phyloP scores from a whole-genome alignment of 2,329 filamentous ascomycete species.

The Trichoderma gracile region DNA sequence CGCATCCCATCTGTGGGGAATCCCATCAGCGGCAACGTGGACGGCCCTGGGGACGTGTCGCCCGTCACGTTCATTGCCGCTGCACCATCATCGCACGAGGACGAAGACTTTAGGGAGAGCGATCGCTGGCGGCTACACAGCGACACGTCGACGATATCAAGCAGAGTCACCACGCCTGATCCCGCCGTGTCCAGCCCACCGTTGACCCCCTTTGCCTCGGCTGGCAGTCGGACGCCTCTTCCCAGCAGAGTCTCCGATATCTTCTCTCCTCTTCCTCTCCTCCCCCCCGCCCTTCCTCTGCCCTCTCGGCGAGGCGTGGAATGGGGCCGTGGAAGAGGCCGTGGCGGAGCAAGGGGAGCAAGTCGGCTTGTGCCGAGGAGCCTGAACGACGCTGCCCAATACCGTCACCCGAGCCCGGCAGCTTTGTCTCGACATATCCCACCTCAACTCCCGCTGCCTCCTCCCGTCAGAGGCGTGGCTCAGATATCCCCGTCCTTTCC shows the following conservation, averaged over 20 bases:
- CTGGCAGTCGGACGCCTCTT: conserved; percentile 26
- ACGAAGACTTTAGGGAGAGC: conserved; percentile 34
- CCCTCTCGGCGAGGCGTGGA: conserved; percentile 19
- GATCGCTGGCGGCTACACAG: conserved; percentile 34
- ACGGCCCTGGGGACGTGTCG: conserved; percentile 16
- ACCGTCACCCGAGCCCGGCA: conserved; percentile 8
- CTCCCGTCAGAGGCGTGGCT: not conserved
- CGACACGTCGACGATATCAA: conserved; percentile 36
- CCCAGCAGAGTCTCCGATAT: conserved; percentile 24
- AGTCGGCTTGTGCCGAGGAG: conserved; percentile 23
- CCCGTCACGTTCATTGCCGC: conserved; percentile 20
- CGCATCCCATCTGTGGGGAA: conserved; percentile 8
- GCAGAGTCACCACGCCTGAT: conserved; percentile 35
- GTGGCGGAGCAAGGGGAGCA: conserved; percentile 18
- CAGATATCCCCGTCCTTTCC: not conserved
- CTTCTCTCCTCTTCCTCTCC: conserved; percentile 26
- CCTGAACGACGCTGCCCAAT: conserved; percentile 25
- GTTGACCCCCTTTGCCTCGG: conserved; percentile 27
- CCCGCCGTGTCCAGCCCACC: conserved; percentile 28
- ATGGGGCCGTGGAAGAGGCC: conserved; percentile 23
- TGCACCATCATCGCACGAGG: conserved; percentile 33
- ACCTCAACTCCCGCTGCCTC: not conserved
- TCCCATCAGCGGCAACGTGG: conserved; percentile 19
- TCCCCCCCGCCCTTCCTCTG: conserved; percentile 25
- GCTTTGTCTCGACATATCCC: conserved; percentile 8